These are phyloP conservation scores for Mortierella sp. DNA, from an alignment of 371 early-diverging fungal species.

Conservation along the genomic window DNA sequence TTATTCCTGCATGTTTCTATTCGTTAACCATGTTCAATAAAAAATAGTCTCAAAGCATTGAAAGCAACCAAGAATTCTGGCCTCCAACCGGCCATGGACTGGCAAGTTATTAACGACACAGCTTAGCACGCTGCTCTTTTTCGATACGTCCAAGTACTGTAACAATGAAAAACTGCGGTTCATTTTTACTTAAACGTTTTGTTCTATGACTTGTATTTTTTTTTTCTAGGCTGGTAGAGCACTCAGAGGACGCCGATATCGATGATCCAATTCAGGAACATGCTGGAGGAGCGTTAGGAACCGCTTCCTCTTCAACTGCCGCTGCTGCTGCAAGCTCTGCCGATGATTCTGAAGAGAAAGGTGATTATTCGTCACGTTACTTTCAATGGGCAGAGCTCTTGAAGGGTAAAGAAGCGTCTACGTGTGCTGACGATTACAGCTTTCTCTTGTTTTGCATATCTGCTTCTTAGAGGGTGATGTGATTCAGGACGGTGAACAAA, in stretches of 20 bases:
- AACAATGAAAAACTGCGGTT: neutral
- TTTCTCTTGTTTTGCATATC: neutral
- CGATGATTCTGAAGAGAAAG: constrained; percentile 52
- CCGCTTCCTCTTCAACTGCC: constrained; percentile 28
- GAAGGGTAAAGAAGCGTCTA: no score
- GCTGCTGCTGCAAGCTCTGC: constrained; percentile 22
- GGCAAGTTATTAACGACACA: constrained; percentile 68
- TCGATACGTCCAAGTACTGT: neutral
- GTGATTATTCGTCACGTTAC: no score
- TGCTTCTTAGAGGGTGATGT: constrained; percentile 68
- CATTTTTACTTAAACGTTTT: neutral
- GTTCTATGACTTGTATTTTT: neutral
- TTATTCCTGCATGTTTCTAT: neutral
- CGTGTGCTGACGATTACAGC: neutral
- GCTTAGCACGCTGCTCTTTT: neutral
- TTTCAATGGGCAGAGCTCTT: no score
- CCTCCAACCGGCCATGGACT: constrained; percentile 91
- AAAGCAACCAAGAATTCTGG: constrained; percentile 86
- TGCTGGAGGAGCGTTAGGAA: constrained; percentile 50
- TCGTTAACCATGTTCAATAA: neutral
- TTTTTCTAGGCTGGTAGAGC: constrained; percentile 72
- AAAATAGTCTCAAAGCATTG: constrained; percentile 63
- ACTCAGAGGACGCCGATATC: constrained; percentile 80
- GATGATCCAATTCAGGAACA: constrained; percentile 61
- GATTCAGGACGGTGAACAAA: constrained; percentile 69